phyloP scores from a whole-genome alignment of 2,329 filamentous ascomycete species.

The Fusarium citri region DNA sequence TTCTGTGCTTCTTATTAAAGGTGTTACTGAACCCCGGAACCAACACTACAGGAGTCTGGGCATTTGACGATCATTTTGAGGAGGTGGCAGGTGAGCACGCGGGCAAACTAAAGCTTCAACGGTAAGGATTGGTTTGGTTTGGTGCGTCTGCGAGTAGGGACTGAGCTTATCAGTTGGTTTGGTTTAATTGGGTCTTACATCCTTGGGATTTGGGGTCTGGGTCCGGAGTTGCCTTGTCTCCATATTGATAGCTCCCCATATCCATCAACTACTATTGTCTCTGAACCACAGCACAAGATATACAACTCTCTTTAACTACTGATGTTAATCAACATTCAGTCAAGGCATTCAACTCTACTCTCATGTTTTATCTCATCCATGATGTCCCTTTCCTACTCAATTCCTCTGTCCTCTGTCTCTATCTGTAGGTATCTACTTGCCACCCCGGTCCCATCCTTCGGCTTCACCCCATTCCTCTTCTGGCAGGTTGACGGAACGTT shows the following conservation, averaged over 20 bases:
- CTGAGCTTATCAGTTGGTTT: slow-evolving; percentile 26
- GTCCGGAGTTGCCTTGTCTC: slow-evolving; percentile 15
- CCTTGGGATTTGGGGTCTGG: neutral
- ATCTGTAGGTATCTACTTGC: neutral
- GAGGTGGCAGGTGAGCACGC: slow-evolving; percentile 14
- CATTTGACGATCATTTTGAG: slow-evolving; percentile 8
- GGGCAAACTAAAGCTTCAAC: neutral
- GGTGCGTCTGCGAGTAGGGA: neutral
- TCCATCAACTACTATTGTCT: too few species aligned
- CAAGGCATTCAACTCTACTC: too few species aligned
- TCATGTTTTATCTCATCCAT: too few species aligned
- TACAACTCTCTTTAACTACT: too few species aligned
- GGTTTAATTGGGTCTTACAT: slow-evolving; percentile 1
- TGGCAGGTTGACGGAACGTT: slow-evolving; percentile 48
- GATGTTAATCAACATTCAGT: too few species aligned
- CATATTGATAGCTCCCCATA: neutral
- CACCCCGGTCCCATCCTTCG: slow-evolving; percentile 39
- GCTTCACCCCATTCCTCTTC: slow-evolving; percentile 39
- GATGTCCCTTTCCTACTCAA: neutral
- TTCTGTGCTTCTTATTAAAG: neutral
- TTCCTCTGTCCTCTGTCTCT: neutral
- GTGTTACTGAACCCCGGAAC: neutral
- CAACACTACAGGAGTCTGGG: too few species aligned
- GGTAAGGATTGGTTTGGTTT: neutral
- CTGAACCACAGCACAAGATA: too few species aligned